A percentile compares a stretch with the other conserved stretches of the same genome.
Conservation (phyloP, 805 yeast species). For the Candida ficus region DNA sequence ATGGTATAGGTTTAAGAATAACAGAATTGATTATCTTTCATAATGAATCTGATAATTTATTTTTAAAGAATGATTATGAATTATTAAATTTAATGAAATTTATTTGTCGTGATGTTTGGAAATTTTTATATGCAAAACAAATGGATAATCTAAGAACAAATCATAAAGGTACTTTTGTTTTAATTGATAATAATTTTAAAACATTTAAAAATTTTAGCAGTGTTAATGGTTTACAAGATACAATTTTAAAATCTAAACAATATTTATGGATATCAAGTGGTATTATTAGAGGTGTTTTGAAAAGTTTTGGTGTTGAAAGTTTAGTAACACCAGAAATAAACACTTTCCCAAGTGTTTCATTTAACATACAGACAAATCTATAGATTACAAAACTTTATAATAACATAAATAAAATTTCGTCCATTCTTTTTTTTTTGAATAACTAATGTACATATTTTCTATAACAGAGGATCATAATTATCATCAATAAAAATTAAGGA, state of each 20-base stretch:
- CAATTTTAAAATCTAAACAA: conserved; percentile 38
- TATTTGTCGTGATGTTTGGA: conserved; percentile 91
- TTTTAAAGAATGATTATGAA: conserved; percentile 44
- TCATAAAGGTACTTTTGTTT: conserved; percentile 79
- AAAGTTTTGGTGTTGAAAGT: conserved; percentile 64
- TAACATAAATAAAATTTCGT: no score
- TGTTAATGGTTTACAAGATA: conserved; percentile 37
- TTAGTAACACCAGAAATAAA: conserved; percentile 59
- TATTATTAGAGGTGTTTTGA: conserved; percentile 64
- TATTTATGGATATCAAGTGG: conserved; percentile 75
- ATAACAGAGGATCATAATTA: no score
- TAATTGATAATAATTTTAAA: conserved; percentile 63
- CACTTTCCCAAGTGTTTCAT: conserved; percentile 62
- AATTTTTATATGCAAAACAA: conserved; percentile 69
- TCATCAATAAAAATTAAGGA: neutral
- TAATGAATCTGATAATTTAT: conserved; percentile 40
- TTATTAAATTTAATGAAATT: conserved; percentile 84
- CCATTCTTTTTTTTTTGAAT: neutral
- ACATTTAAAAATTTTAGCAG: conserved; percentile 48
- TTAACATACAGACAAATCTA: conserved; percentile 56
- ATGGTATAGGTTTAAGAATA: conserved; percentile 56
- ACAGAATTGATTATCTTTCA: conserved; percentile 43
- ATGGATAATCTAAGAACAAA: conserved; percentile 91
- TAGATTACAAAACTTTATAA: no score
- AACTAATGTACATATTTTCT: neutral